These are phyloP conservation scores for Agrostemma githago DNA, from an alignment of 148 eudicot genomes.

Conservation along the genomic window DNA sequence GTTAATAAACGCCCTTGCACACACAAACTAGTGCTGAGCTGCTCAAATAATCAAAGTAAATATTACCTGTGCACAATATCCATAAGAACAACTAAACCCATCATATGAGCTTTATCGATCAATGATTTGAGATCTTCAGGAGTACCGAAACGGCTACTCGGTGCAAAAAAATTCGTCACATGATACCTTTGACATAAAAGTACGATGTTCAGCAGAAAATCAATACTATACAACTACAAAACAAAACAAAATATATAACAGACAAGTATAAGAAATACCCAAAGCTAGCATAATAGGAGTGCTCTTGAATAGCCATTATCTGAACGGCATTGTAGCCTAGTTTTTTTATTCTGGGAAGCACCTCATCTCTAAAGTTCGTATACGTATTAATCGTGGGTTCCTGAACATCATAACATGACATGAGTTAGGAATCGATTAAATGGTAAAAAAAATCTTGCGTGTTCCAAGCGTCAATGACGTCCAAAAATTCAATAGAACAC, in stretches of 20 bases:
- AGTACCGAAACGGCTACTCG: conserved; percentile 97
- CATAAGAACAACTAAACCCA: conserved; percentile 92
- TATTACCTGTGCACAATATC: conserved; percentile 95
- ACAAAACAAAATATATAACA: too few relatives aligned
- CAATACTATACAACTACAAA: conserved; percentile 8
- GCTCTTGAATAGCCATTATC: conserved; percentile 99
- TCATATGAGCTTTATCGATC: conserved; percentile 97
- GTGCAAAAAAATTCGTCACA: conserved; percentile 96
- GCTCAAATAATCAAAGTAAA: not conserved
- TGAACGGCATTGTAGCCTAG: conserved; percentile 98
- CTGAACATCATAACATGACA: conserved; percentile 35
- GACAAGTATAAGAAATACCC: conserved; percentile 47
- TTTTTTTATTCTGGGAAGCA: conserved; percentile 89
- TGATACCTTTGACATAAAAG: conserved; percentile 65
- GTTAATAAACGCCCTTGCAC: not conserved
- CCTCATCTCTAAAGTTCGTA: conserved; percentile 91
- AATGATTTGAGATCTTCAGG: conserved; percentile 96
- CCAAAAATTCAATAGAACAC: not conserved
- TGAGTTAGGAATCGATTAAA: not conserved
- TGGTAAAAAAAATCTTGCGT: not conserved
- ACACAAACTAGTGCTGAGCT: conserved; percentile 2
- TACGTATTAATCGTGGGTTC: conserved; percentile 87
- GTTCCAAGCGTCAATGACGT: not conserved
- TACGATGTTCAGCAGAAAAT: conserved; percentile 9
- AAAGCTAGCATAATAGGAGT: conserved; percentile 95